A percentile compares a stretch with the other conserved stretches of the same genome.
Evolutionary conservation across 169 alveolate species (phyloP).

Genomic region (Babesia bovis): DNA sequence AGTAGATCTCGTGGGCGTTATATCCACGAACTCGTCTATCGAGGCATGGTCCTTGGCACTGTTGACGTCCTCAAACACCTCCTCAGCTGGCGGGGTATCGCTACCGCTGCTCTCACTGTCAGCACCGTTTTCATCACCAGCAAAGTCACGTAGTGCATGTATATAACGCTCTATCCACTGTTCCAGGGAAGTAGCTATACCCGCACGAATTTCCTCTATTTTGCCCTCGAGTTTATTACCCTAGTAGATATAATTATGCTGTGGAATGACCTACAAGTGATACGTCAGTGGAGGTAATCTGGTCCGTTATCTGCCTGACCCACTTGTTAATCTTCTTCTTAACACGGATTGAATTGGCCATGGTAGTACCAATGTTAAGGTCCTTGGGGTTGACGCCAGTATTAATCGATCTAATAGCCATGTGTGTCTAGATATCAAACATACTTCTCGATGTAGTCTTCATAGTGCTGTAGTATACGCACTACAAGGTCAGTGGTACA

Average conservation of each 20-base stretch:
- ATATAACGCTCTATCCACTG: constrained; percentile 60
- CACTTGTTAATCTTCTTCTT: constrained; percentile 84
- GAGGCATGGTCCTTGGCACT: background rate
- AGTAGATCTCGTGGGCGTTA: constrained; percentile 7
- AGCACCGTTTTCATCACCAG: constrained; percentile 24
- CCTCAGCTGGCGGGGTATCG: background rate
- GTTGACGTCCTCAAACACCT: background rate
- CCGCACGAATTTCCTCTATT: constrained; percentile 67
- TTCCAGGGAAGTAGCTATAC: constrained; percentile 60
- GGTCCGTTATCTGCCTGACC: constrained; percentile 85
- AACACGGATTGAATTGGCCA: constrained; percentile 86
- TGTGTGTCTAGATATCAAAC: too few relatives aligned
- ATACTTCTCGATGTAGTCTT: constrained; percentile 86
- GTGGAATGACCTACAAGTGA: constrained; percentile 41
- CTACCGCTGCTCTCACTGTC: constrained; percentile 6
- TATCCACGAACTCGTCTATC: constrained; percentile 5
- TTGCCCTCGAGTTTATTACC: constrained; percentile 75
- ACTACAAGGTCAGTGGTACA: constrained; percentile 95
- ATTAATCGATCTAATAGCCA: constrained; percentile 88
- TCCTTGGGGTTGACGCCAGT: constrained; percentile 92
- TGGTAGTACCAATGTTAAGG: constrained; percentile 88
- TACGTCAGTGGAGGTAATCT: constrained; percentile 84
- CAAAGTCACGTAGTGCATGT: constrained; percentile 27
- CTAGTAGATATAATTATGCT: background rate
- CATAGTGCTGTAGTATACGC: constrained; percentile 93